phyloP scores from a whole-genome alignment of 768 basidiomycete genomes.

The Boletus subcaerulescens region DNA sequence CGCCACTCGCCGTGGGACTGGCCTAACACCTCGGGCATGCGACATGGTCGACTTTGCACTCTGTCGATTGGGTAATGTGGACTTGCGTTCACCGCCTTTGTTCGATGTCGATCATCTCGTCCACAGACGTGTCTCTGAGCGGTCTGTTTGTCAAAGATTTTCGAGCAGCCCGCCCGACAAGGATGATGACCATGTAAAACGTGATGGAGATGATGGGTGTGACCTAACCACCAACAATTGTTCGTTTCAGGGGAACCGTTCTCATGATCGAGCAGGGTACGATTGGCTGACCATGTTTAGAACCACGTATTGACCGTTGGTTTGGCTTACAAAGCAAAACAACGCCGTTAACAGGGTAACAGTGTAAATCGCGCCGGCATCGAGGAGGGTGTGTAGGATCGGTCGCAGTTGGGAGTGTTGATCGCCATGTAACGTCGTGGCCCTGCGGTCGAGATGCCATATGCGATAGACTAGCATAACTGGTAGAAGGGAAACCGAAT shows the following conservation, averaged over 20 bases:
- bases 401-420: neutral
- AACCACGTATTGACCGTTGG: neutral
- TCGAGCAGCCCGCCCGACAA: neutral
- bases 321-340: neutral
- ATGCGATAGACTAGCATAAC: neutral
- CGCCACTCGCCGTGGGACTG: too few species aligned
- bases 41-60: neutral
- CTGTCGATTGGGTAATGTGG: neutral
- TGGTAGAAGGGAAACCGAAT: neutral
- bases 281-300: neutral
- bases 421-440: too few species aligned
- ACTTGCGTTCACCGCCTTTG: neutral
- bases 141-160: neutral
- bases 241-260: neutral
- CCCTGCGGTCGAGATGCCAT: too few species aligned
- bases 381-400: neutral
- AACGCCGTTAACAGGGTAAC: neutral
- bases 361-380: neutral
- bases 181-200: neutral
- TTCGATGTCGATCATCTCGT: neutral
- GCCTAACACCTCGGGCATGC: too few species aligned
- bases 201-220: neutral
- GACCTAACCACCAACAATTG: neutral
- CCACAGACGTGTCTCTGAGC: neutral
- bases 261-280: neutral